These are phyloP conservation scores for Bryoerythrophyllum caledonicum DNA, from an alignment of 225 moss, liverwort and hornwort genomes.

Conservation along the genomic window DNA sequence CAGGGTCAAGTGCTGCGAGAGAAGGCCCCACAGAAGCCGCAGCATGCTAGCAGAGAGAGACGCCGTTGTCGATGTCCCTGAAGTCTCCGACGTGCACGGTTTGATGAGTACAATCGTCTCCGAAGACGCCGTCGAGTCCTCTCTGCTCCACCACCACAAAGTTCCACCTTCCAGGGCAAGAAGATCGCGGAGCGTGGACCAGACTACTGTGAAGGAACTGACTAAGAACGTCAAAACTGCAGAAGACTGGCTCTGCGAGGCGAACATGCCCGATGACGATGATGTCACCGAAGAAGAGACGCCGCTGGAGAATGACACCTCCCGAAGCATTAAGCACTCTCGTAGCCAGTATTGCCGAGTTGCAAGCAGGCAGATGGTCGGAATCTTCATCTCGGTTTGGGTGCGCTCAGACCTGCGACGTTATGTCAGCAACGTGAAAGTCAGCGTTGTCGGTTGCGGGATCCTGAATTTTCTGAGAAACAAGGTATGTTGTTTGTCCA, in stretches of 20 bases:
- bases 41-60: constrained; percentile 29
- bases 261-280: constrained; percentile 38
- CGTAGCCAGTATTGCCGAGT: constrained; percentile 61
- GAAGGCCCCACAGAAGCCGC: constrained; percentile 24
- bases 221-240: constrained; percentile 39
- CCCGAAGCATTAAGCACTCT: constrained; percentile 35
- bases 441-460: constrained; percentile 68
- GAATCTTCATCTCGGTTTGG: constrained; percentile 88
- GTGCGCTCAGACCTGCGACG: constrained; percentile 74
- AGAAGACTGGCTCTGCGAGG: constrained; percentile 52
- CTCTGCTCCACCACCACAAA: constrained; percentile 29
- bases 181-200: constrained; percentile 15
- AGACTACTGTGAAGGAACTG: constrained; percentile 19
- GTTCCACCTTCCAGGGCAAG: constrained; percentile 29
- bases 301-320: constrained; percentile 23
- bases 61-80: constrained; percentile 21
- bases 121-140: constrained; percentile 35
- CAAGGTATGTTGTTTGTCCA: constrained; percentile 49
- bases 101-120: constrained; percentile 31
- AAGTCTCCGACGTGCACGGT: constrained; percentile 43
- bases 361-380: constrained; percentile 99
- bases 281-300: constrained; percentile 36
- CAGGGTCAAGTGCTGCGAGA: constrained; percentile 33
- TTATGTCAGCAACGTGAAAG: constrained; percentile 51
- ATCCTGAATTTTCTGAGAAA: constrained; percentile 90